Conservation (phyloP, 805 yeast species). For the Starmerella davenportii region DNA sequence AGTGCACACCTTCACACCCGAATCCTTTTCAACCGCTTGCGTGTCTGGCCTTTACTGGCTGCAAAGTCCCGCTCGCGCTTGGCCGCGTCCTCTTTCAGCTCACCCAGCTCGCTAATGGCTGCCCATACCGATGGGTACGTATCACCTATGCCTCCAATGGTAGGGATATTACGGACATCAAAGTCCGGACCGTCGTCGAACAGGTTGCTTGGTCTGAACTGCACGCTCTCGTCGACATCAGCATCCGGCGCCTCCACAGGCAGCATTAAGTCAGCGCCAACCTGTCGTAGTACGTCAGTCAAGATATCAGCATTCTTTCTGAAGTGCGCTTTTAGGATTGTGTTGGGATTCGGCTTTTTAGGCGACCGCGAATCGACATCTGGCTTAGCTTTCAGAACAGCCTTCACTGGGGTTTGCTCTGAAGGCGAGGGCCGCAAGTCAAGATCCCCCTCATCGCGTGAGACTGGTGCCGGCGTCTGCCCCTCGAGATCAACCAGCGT, state of each 20-base stretch:
- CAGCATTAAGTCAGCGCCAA: neutral
- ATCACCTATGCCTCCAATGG: conserved; percentile 14
- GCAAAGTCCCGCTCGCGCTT: conserved; percentile 6
- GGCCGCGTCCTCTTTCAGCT: conserved; percentile 3
- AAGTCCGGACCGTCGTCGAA: conserved; percentile 15
- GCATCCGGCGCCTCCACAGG: neutral
- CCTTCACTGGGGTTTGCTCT: no score
- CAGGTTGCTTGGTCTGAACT: conserved; percentile 1
- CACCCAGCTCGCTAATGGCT: conserved; percentile 10
- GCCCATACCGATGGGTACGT: conserved; percentile 16
- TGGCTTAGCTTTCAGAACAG: no score
- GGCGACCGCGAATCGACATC: no score
- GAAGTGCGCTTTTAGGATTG: no score
- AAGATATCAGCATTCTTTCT: no score
- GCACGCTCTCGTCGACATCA: neutral
- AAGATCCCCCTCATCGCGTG: no score
- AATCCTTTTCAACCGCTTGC: conserved; percentile 10
- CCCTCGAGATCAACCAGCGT: no score
- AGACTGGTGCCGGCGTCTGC: no score
- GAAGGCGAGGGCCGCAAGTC: no score
- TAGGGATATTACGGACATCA: conserved; percentile 11
- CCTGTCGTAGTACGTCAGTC: no score
- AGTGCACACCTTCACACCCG: conserved; percentile 4
- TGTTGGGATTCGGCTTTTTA: no score
- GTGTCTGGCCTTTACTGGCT: conserved; percentile 10